Base-by-base conservation (phyloP, 495 filamentous ascomycete genomes). In the Eremomyces bilateralis region DNA sequence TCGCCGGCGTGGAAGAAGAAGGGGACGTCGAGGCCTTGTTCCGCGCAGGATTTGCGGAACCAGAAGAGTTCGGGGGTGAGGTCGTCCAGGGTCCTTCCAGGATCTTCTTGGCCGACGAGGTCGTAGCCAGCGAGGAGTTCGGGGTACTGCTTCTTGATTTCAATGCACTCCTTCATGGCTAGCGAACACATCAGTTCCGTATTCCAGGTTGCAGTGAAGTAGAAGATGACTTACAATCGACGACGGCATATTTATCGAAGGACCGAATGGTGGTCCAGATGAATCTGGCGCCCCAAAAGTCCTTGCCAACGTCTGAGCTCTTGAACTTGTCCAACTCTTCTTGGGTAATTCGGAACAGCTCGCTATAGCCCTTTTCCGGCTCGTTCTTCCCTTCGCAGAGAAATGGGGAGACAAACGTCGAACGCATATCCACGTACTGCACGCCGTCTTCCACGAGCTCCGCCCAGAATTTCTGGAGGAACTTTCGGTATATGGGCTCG, bases 1-100 rank as follows among this genome's bases (percentile, higher is more conserved):
- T 91, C 82, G 20, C 84, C 88, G 2, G 84, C 88, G 46, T 91
- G 83, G 53, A 97, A 84, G 59, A 85, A 88, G 56, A 92, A 90
- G 2, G 88, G 88, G n/a, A 97, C 74, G 16, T 88, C 69, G 20
- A 92, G 63, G 4, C 63, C 71, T 48, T 81, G 72, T 45, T 78
- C 66, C 8, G 65, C 64, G 49, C 84, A 94, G 34, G 68, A 65
- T 47, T 85, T 85, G 22, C 71, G 71, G 60, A 95, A 94, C 80
- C 80, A 93, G 46, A 94, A 82, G 1, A 95, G 55, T 35, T 90
- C 66, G 0, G 84, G 82, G 0, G 81, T 64, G 2, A 90, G 58
- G 43, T 84, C 76, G 19, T 62, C 63, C 5, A 93, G 68, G 1
- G 81, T 60, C 25, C 79, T 63, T 4, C 83, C 82, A 3, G 58